Evolutionary conservation across 345 rosid species (phyloP).

Genomic region (Eucalyptus curtisii): DNA sequence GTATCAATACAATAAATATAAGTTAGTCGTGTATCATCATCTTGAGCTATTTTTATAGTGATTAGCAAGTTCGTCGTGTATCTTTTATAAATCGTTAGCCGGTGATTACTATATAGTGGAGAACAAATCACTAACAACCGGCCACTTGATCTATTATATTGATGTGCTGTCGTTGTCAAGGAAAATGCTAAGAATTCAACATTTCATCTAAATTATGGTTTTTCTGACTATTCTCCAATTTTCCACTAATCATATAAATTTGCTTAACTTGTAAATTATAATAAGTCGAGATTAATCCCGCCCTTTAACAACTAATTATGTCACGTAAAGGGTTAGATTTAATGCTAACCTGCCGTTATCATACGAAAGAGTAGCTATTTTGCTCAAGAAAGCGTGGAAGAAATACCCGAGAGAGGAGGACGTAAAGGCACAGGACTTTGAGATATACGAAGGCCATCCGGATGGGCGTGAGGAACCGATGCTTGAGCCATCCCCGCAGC

Average conservation of each 20-base stretch:
- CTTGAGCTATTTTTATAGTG: background rate
- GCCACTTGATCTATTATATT: background rate
- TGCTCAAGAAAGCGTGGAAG: background rate
- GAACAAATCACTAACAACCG: background rate
- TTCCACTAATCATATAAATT: background rate
- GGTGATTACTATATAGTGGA: background rate
- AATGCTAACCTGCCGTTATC: background rate
- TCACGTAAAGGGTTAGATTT: background rate
- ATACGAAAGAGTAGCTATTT: background rate
- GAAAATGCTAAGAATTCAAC: background rate
- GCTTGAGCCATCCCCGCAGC: conserved; percentile 34
- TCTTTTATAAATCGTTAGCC: background rate
- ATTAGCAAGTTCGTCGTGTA: background rate
- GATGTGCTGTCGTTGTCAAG: background rate
- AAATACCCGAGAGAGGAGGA: conserved; percentile 39
- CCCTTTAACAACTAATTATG: background rate
- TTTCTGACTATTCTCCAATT: background rate
- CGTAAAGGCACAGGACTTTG: conserved; percentile 27
- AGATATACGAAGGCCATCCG: conserved; percentile 34
- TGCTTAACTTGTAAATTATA: background rate
- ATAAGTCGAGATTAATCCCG: background rate
- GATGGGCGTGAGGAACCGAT: conserved; percentile 30
- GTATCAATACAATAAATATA: background rate
- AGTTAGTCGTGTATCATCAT: background rate
- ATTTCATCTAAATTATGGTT: background rate